Evolutionary conservation across 805 yeast species (phyloP), one percentile per base, ranked within the genome.

Genomic region (Ogataea trehaloabstinens): DNA sequence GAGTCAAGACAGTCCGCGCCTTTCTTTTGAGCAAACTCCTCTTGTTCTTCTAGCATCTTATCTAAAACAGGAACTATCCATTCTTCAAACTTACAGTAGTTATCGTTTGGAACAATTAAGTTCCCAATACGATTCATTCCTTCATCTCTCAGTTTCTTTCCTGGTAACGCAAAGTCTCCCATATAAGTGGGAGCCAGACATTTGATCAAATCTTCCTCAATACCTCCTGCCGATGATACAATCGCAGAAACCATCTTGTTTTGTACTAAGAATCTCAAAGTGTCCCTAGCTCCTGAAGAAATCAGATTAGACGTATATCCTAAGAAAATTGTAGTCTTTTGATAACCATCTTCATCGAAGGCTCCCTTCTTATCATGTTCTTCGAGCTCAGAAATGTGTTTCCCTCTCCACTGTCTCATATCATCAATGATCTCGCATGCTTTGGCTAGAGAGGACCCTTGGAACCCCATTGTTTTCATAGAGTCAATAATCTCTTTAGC

Each of bases 71-170:
- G 99, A 24, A 93, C 95, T 51, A 95, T 86, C 99, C 99, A 93
- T 63, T 95, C 99, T 67, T 93, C 99, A 59, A 93, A 93, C 59
- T 80, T 81, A 70, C 98, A 91, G 70, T 93, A 93, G 69, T 93
- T 93, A 63, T 93, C 99, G 61, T 93, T 93, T 40, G 99, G 99
- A 37, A 93, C 98, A 52, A 93, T 73, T 63, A 93, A 73, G 63
- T 93, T 95, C 47, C 99, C 99, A 55, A 95, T 93, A 67, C 99
- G 82, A 71, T 93, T 93, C 84, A 93, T 81, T 47, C 99, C 99
- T 63, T 89, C 82, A 35, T 88, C 96, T 64, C 99, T 80, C 47
- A 93, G 74, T 34, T 74, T 71, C 41, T 80, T 71, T 44, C 99
- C 99, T 12, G 81, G 78, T 50, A 91, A 71, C 31, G 83, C 62